A percentile compares a stretch with the other conserved stretches of the same genome.
Evolutionary conservation across 139 green algal species (phyloP).

Genomic region (Eudorina sp.): DNA sequence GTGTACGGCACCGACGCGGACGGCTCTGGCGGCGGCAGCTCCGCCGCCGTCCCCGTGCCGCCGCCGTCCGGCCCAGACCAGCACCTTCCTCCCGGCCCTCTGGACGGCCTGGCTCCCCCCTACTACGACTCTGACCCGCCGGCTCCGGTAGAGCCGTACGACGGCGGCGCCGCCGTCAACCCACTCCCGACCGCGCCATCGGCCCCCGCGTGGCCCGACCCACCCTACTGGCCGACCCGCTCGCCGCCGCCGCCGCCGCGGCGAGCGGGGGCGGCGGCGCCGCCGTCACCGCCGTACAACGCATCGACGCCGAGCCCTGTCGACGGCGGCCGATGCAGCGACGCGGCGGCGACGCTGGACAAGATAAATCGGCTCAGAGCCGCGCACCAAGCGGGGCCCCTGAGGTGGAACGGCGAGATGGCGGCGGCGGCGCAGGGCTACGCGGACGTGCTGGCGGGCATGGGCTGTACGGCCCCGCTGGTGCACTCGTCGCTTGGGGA

Average conservation of each 20-base stretch:
- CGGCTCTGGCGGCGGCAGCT: not conserved
- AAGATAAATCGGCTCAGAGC: not conserved
- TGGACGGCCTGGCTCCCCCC: no score
- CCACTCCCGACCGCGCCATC: not conserved
- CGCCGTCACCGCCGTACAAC: not conserved
- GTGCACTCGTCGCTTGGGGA: not conserved
- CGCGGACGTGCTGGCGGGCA: not conserved
- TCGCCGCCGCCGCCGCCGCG: not conserved
- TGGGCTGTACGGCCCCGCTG: not conserved
- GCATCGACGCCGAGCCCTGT: not conserved
- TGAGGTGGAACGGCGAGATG: not conserved
- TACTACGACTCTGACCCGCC: no score
- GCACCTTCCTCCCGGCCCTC: no score
- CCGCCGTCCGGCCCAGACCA: not conserved
- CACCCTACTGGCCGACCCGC: not conserved
- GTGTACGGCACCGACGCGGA: not conserved
- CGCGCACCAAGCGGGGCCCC: not conserved
- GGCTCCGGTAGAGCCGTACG: no score
- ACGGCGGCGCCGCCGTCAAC: not conserved
- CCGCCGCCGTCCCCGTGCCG: not conserved
- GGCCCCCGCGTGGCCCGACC: not conserved
- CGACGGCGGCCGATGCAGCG: not conserved
- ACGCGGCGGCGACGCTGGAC: slow-evolving; percentile 3
- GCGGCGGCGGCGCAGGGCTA: slow-evolving; percentile 6
- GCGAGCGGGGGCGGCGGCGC: no score